Evolutionary conservation across 2,329 filamentous ascomycete genomes (phyloP).

Genomic region (Ilyonectria sp.): DNA sequence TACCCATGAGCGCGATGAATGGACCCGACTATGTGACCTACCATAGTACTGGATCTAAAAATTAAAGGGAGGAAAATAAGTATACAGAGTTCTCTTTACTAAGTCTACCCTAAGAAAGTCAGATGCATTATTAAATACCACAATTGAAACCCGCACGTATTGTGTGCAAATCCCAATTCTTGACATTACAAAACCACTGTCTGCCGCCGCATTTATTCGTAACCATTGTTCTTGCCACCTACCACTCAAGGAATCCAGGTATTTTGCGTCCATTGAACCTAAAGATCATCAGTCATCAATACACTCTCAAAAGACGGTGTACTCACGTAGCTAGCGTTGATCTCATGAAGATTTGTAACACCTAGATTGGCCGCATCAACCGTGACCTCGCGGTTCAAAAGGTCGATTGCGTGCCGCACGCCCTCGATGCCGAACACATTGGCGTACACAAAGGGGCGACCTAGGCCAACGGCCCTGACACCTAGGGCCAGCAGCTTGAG

Average conservation of each 20-base stretch:
- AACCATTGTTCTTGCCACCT: not conserved
- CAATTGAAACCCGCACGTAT: no score
- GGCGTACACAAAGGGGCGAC: conserved; percentile 66
- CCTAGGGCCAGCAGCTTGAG: conserved; percentile 61
- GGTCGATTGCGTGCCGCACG: conserved; percentile 58
- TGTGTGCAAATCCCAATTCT: no score
- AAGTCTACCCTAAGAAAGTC: no score
- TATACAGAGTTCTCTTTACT: no score
- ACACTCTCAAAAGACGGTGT: not conserved
- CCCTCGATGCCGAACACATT: conserved; percentile 67
- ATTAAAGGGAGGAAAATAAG: no score
- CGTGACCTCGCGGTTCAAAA: conserved; percentile 66
- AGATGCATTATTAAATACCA: no score
- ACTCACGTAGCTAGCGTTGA: conserved; percentile 48
- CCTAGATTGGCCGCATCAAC: conserved; percentile 62
- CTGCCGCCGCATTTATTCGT: not conserved
- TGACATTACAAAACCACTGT: no score
- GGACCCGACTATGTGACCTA: no score
- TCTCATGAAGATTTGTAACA: conserved; percentile 54
- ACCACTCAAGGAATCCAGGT: not conserved
- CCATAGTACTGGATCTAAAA: no score
- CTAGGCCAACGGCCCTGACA: conserved; percentile 62
- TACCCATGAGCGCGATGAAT: no score
- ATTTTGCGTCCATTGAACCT: not conserved
- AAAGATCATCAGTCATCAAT: not conserved